A percentile compares a stretch with the other conserved stretches of the same genome.
Conservation (phyloP, 768 basidiomycete species). For the Mycena leptocephala region DNA sequence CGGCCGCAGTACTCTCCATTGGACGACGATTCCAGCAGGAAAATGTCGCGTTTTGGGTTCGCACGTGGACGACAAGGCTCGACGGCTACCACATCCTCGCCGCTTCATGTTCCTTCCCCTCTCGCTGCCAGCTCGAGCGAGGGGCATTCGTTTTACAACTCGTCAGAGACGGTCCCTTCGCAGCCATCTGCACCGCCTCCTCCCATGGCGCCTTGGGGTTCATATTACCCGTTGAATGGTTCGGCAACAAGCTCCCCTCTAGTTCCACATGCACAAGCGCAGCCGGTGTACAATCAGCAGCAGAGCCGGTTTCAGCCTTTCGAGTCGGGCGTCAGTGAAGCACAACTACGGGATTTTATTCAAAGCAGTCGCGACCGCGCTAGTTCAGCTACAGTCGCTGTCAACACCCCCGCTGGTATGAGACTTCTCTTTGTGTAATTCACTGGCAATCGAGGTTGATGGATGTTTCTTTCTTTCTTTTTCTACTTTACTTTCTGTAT, state of each 20-base stretch:
- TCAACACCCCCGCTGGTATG: slow-evolving; percentile 63
- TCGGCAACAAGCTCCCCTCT: slow-evolving; percentile 63
- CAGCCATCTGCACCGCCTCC: slow-evolving; percentile 51
- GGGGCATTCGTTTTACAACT: slow-evolving; percentile 62
- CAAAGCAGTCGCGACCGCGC: slow-evolving; percentile 78
- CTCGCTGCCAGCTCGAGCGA: slow-evolving; percentile 64
- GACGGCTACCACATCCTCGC: slow-evolving; percentile 69
- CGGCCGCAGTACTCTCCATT: slow-evolving; percentile 56
- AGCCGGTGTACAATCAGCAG: slow-evolving; percentile 52
- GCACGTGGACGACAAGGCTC: slow-evolving; percentile 81
- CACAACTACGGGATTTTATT: slow-evolving; percentile 84
- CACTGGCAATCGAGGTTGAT: slow-evolving; percentile 50
- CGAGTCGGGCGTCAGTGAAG: slow-evolving; percentile 75
- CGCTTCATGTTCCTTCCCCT: slow-evolving; percentile 71
- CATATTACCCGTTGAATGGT: slow-evolving; percentile 57
- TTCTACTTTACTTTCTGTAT: slow-evolving; percentile 41
- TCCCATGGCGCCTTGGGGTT: slow-evolving; percentile 40
- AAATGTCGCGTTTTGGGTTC: slow-evolving; percentile 87
- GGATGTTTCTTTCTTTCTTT: slow-evolving; percentile 39
- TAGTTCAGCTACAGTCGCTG: slow-evolving; percentile 45
- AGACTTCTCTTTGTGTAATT: slow-evolving; percentile 60
- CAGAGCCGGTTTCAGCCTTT: slow-evolving; percentile 71
- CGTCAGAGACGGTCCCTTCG: slow-evolving; percentile 50
- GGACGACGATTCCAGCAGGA: slow-evolving; percentile 75
- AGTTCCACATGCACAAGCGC: slow-evolving; percentile 62